Evolutionary conservation across 2,329 filamentous ascomycete genomes (phyloP).

Genomic region (Verticillium dahliae): DNA sequence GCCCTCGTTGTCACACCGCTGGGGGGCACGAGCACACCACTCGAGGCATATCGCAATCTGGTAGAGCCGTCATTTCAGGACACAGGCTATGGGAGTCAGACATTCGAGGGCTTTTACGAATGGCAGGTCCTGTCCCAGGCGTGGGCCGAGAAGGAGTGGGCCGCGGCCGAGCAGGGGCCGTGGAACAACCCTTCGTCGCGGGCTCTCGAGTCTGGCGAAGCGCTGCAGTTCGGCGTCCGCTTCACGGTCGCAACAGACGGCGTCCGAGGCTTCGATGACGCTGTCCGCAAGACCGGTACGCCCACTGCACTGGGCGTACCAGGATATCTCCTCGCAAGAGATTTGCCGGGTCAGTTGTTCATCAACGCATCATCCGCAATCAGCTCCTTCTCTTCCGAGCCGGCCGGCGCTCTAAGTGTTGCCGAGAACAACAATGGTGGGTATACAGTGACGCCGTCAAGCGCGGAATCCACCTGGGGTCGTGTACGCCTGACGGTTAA

Average conservation of each 20-base stretch:
- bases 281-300: slow-evolving; percentile 32
- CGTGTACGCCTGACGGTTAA: slow-evolving; percentile 38
- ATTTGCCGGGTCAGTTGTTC: slow-evolving; percentile 37
- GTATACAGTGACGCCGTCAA: slow-evolving; percentile 36
- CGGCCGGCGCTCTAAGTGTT: slow-evolving; percentile 28
- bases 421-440: slow-evolving; percentile 16
- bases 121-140: slow-evolving; percentile 50
- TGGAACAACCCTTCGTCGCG: slow-evolving; percentile 50
- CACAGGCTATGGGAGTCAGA: slow-evolving; percentile 43
- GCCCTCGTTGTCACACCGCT: slow-evolving; percentile 49
- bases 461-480: slow-evolving; percentile 35
- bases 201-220: slow-evolving; percentile 34
- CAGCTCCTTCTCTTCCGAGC: slow-evolving; percentile 28
- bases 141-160: slow-evolving; percentile 52
- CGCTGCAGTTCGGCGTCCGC: slow-evolving; percentile 39
- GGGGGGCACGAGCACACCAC: slow-evolving; percentile 28
- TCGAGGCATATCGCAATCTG: slow-evolving; percentile 51
- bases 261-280: slow-evolving; percentile 39
- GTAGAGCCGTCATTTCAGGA: slow-evolving; percentile 31
- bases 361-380: slow-evolving; percentile 33
- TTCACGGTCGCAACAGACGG: slow-evolving; percentile 39
- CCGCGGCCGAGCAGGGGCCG: slow-evolving; percentile 25
- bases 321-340: slow-evolving; percentile 45
- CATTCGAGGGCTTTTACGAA: slow-evolving; percentile 55
- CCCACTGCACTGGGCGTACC: slow-evolving; percentile 47